A percentile compares a stretch with the other conserved stretches of the same genome.
Evolutionary conservation across 2,329 filamentous ascomycete species (phyloP).

Genomic region (Nemania sp.): DNA sequence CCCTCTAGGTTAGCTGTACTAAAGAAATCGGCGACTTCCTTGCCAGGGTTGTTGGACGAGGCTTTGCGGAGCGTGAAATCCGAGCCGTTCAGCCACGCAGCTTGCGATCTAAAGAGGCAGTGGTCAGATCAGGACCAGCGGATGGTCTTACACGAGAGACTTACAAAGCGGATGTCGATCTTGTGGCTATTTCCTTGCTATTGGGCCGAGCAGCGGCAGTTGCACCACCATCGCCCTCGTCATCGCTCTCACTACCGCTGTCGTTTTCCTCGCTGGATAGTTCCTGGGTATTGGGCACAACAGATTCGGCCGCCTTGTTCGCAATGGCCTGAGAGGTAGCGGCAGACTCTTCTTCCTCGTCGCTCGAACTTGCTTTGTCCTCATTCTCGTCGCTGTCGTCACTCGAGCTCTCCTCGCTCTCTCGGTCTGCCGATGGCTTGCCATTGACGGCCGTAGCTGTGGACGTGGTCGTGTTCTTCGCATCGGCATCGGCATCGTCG

Average conservation of each 20-base stretch:
- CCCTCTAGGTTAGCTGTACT: slow-evolving; percentile 62
- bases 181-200: slow-evolving; percentile 17
- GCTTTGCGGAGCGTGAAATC: slow-evolving; percentile 59
- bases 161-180: slow-evolving; percentile 31
- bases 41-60: slow-evolving; percentile 44
- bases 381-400: too few relatives aligned
- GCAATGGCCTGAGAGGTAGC: not conserved
- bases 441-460: slow-evolving; percentile 6
- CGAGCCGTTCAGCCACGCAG: slow-evolving; percentile 51
- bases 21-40: slow-evolving; percentile 59
- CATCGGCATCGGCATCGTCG: slow-evolving; percentile 4
- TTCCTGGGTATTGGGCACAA: not conserved
- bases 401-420: slow-evolving; percentile 21
- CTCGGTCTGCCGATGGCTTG: not conserved
- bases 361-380: slow-evolving; percentile 33
- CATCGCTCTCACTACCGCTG: slow-evolving; percentile 24
- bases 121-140: slow-evolving; percentile 1
- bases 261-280: slow-evolving; percentile 21
- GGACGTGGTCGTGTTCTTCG: too few relatives aligned
- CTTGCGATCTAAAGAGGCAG: slow-evolving; percentile 28
- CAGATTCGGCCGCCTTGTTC: not conserved
- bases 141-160: slow-evolving; percentile 6
- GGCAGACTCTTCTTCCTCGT: slow-evolving; percentile 19
- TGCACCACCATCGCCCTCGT: slow-evolving; percentile 26
- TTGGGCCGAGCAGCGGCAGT: slow-evolving; percentile 28